A percentile compares a stretch with the other conserved stretches of the same genome.
phyloP scores from a whole-genome alignment of 2,329 filamentous ascomycete species.

The Colletotrichum ledebouriae region DNA sequence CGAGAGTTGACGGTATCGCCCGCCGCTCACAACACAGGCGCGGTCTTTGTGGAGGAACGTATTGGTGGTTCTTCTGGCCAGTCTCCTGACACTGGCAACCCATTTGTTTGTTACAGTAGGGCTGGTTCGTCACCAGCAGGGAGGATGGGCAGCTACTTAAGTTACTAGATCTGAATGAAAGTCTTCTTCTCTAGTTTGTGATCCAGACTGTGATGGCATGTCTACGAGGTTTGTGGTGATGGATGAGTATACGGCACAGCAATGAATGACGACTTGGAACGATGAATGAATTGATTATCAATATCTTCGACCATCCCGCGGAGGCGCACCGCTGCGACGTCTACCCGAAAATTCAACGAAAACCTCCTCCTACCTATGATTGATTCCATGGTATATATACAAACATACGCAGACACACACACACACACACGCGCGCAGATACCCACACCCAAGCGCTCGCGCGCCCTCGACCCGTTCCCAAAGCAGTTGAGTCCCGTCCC shows the following conservation, averaged over 20 bases:
- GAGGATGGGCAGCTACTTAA: not conserved
- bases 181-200: not conserved
- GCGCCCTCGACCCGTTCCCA: no score
- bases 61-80: not conserved
- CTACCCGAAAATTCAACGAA: conserved; percentile 10
- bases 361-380: conserved; percentile 1
- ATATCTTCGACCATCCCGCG: conserved; percentile 8
- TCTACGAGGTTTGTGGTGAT: no score
- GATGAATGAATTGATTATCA: conserved; percentile 15
- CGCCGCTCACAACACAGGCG: no score
- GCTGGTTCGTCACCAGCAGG: conserved; percentile 9
- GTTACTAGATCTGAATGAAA: not conserved
- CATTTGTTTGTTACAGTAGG: not conserved
- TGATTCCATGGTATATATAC: conserved; percentile 38
- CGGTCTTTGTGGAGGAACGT: not conserved
- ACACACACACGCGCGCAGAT: not conserved
- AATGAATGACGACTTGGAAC: no score
- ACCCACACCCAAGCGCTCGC: not conserved
- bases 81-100: not conserved
- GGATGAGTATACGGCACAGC: no score
- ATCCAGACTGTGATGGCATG: not conserved
- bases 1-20: no score
- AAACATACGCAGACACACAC: not conserved
- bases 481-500: no score
- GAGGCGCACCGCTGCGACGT: conserved; percentile 24